A percentile compares a stretch with the other conserved stretches of the same genome.
phyloP scores from a whole-genome alignment of 306 rosid species.

The Sesbania bispinosa region DNA sequence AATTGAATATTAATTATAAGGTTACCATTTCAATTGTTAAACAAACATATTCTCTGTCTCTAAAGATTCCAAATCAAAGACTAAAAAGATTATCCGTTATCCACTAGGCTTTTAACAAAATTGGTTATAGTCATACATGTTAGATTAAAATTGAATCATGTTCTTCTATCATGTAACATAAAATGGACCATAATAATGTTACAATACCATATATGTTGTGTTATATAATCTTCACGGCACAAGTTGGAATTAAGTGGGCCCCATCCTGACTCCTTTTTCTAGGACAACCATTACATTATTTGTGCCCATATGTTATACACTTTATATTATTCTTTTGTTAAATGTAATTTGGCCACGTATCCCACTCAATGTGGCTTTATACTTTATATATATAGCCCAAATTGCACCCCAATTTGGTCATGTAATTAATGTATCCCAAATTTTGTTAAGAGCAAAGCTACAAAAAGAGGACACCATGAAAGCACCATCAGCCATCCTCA shows the following conservation, averaged over 20 bases:
- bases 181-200: background rate
- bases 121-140: too few species aligned
- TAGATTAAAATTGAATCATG: too few species aligned
- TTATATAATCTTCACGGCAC: background rate
- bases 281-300: conserved; percentile 6
- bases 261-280: background rate
- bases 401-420: background rate
- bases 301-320: background rate
- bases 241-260: background rate
- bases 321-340: background rate
- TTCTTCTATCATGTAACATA: background rate
- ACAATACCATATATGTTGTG: too few species aligned
- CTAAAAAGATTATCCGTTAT: too few species aligned
- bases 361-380: background rate
- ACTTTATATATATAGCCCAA: background rate
- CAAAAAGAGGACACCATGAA: background rate
- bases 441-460: background rate
- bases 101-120: too few species aligned
- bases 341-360: background rate
- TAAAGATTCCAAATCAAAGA: too few species aligned
- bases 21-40: too few species aligned
- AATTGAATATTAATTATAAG: too few species aligned
- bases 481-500: conserved; percentile 15
- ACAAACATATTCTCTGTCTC: too few species aligned
- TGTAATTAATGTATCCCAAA: background rate